phyloP scores from a whole-genome alignment of 805 yeast species.

The Lachancea mirantina region DNA sequence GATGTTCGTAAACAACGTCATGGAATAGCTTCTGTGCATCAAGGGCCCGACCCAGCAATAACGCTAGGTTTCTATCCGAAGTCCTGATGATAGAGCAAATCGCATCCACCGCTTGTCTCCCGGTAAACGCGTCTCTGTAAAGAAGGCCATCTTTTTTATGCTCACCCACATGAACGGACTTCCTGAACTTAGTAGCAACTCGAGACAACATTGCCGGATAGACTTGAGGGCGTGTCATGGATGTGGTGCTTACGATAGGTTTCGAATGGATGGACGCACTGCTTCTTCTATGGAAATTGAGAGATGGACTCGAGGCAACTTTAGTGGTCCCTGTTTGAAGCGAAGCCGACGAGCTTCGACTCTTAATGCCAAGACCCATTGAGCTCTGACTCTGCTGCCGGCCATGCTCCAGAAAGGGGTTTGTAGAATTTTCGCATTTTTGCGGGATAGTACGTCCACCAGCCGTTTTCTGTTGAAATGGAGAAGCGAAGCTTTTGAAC shows the following conservation, averaged over 20 bases:
- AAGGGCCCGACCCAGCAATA: constrained; percentile 79
- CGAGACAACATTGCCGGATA: constrained; percentile 86
- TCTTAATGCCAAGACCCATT: constrained; percentile 36
- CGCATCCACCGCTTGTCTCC: constrained; percentile 89
- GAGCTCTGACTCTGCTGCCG: constrained; percentile 9
- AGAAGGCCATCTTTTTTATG: constrained; percentile 85
- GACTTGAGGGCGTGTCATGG: constrained; percentile 51
- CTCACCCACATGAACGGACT: constrained; percentile 61
- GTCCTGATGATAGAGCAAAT: constrained; percentile 80
- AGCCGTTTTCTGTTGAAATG: constrained; percentile 33
- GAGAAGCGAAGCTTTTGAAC: constrained; percentile 27
- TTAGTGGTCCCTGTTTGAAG: constrained; percentile 9
- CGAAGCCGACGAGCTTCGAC: constrained; percentile 41
- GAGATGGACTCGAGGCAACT: constrained; percentile 7
- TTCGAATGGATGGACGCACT: constrained; percentile 25
- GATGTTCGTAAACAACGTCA: constrained; percentile 91
- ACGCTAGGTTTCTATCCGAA: constrained; percentile 83
- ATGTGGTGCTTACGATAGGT: constrained; percentile 41
- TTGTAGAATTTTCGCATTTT: constrained; percentile 32
- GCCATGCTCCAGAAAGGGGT: constrained; percentile 20
- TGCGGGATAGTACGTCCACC: constrained; percentile 43
- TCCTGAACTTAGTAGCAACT: constrained; percentile 74
- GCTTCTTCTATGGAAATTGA: constrained; percentile 6
- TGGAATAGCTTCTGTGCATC: constrained; percentile 93
- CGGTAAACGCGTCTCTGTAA: constrained; percentile 89